These are phyloP conservation scores for Ophiostoma ips DNA, from an alignment of 2,329 filamentous ascomycete species.

Conservation along the genomic window DNA sequence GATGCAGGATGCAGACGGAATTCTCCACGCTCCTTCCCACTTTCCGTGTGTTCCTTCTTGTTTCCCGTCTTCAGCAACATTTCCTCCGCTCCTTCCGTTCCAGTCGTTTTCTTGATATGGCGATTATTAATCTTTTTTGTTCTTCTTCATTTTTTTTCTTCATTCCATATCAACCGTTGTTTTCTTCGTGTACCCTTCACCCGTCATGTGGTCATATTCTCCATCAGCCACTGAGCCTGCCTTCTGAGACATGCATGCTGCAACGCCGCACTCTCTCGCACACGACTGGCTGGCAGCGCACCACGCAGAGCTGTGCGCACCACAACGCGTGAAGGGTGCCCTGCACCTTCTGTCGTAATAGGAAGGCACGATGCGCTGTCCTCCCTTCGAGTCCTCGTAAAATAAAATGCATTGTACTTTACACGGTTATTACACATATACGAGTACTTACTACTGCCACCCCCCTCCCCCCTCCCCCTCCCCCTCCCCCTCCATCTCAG, in stretches of 20 bases:
- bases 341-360: neutral
- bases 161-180: neutral
- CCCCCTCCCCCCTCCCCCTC: too few species aligned
- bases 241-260: neutral
- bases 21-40: too few species aligned
- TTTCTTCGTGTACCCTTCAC: neutral
- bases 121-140: too few species aligned
- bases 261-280: neutral
- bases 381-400: neutral
- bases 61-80: neutral
- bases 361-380: neutral
- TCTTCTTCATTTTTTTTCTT: neutral
- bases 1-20: too few species aligned
- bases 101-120: too few species aligned
- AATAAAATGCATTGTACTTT: too few species aligned
- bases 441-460: too few species aligned
- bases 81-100: too few species aligned
- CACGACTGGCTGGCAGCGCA: conserved; percentile 5
- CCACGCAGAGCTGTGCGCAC: conserved; percentile 3
- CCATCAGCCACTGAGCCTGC: neutral
- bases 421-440: too few species aligned
- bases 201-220: too few species aligned
- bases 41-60: neutral
- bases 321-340: neutral
- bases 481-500: too few species aligned